phyloP scores from a whole-genome alignment of 768 basidiomycete species.

The Melanogaster broomeanus region DNA sequence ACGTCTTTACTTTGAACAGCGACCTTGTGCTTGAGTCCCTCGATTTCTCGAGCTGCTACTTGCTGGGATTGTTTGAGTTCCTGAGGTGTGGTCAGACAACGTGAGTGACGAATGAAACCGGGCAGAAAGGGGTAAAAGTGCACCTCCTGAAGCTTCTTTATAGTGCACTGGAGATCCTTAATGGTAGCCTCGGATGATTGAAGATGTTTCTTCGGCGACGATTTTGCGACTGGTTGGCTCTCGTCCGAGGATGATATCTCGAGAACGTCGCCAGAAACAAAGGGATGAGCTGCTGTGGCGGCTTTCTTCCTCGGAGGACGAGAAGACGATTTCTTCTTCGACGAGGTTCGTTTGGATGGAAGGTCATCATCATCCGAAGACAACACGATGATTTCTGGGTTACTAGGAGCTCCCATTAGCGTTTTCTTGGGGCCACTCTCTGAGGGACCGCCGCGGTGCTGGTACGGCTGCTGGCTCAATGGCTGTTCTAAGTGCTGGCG shows the following conservation, averaged over 20 bases:
- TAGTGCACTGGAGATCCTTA: slow-evolving; percentile 38
- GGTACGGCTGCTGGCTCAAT: not conserved
- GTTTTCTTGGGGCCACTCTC: slow-evolving; percentile 13
- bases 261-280: slow-evolving; percentile 41
- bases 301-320: slow-evolving; percentile 21
- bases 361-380: slow-evolving; percentile 34
- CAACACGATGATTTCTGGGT: slow-evolving; percentile 31
- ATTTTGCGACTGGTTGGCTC: slow-evolving; percentile 1
- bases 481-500: slow-evolving; percentile 12
- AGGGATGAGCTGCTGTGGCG: slow-evolving; percentile 6
- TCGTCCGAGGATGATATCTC: slow-evolving; percentile 65
- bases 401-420: slow-evolving; percentile 11
- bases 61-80: slow-evolving; percentile 16
- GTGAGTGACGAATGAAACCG: not conserved
- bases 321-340: slow-evolving; percentile 9
- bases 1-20: slow-evolving; percentile 6
- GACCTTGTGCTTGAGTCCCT: slow-evolving; percentile 21
- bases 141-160: slow-evolving; percentile 48
- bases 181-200: slow-evolving; percentile 14
- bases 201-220: slow-evolving; percentile 12
- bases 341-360: slow-evolving; percentile 20
- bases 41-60: slow-evolving; percentile 12
- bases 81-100: slow-evolving; percentile 6
- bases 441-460: slow-evolving; percentile 4
- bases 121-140: slow-evolving; percentile 1